A percentile compares a stretch with the other conserved stretches of the same genome.
phyloP scores from a whole-genome alignment of 805 yeast species.

The Barnettozyma sucrosica region DNA sequence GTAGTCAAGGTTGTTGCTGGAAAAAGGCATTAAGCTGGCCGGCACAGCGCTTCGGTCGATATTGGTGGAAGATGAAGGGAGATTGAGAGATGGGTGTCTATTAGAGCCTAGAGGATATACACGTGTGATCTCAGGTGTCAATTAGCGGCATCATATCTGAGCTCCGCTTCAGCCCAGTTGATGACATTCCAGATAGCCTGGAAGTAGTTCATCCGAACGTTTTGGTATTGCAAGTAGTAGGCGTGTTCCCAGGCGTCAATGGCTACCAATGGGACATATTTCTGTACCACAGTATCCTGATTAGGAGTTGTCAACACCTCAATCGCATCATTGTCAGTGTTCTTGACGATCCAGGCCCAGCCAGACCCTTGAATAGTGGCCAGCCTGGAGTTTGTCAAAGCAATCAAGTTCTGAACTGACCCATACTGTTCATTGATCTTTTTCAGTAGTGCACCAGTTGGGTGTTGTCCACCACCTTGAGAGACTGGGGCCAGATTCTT shows the following conservation, averaged over 20 bases:
- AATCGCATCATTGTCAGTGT: not conserved
- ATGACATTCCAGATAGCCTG: constrained; percentile 90
- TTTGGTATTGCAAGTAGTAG: constrained; percentile 87
- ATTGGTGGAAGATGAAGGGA: too few species aligned
- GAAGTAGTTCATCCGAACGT: constrained; percentile 86
- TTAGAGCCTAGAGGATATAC: too few species aligned
- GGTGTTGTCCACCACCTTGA: constrained; percentile 66
- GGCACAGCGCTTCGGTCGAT: too few species aligned
- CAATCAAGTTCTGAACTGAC: constrained; percentile 60
- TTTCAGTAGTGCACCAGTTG: constrained; percentile 49
- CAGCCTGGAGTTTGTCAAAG: constrained; percentile 57
- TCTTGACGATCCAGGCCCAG: constrained; percentile 65
- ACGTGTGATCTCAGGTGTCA: too few species aligned
- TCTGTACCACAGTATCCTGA: not conserved
- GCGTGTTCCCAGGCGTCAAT: constrained; percentile 95
- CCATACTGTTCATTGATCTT: constrained; percentile 64
- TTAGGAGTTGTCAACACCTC: not conserved
- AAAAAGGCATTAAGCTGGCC: too few species aligned
- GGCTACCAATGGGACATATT: not conserved
- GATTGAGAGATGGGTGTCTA: too few species aligned
- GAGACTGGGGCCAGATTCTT: constrained; percentile 73
- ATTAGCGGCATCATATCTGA: not conserved
- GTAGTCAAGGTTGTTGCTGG: constrained; percentile 10
- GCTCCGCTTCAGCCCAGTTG: constrained; percentile 86
- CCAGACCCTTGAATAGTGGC: constrained; percentile 94